phyloP scores from a whole-genome alignment of 441 rosid species.

The Macaranga tanarius region DNA sequence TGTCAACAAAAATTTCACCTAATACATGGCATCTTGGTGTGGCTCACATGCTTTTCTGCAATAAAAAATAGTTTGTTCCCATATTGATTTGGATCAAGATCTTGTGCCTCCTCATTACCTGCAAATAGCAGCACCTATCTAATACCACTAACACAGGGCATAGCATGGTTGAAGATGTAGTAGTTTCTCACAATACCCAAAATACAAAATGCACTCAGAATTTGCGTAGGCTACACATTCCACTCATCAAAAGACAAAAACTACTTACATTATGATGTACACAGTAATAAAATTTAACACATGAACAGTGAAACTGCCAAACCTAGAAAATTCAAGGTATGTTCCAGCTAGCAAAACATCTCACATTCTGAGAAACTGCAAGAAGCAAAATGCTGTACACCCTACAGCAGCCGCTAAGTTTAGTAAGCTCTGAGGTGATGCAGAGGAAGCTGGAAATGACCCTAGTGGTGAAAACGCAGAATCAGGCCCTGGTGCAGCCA shows the following conservation, averaged over 20 bases:
- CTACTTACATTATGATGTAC: constrained; percentile 24
- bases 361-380: constrained; percentile 29
- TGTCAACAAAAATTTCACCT: constrained; percentile 24
- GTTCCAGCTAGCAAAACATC: not conserved
- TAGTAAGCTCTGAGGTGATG: constrained; percentile 23
- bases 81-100: constrained; percentile 21
- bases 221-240: not conserved
- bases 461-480: constrained; percentile 51
- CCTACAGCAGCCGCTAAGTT: constrained; percentile 21
- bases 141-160: not conserved
- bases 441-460: constrained; percentile 44
- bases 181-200: constrained; percentile 1
- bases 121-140: constrained; percentile 7
- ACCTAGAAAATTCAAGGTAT: not conserved
- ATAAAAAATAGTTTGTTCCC: constrained; percentile 14
- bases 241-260: not conserved
- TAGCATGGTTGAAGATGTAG: not conserved
- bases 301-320: not conserved
- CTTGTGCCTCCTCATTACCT: constrained; percentile 23
- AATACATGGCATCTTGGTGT: constrained; percentile 21
- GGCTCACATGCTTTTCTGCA: constrained; percentile 32
- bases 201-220: not conserved
- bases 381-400: constrained; percentile 28
- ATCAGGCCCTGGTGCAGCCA: constrained; percentile 35
- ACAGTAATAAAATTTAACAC: constrained; percentile 7